Evolutionary conservation across 2,329 filamentous ascomycete genomes (phyloP), one percentile per base, ranked within the genome.

Genomic region (Penicillium verrucosum): DNA sequence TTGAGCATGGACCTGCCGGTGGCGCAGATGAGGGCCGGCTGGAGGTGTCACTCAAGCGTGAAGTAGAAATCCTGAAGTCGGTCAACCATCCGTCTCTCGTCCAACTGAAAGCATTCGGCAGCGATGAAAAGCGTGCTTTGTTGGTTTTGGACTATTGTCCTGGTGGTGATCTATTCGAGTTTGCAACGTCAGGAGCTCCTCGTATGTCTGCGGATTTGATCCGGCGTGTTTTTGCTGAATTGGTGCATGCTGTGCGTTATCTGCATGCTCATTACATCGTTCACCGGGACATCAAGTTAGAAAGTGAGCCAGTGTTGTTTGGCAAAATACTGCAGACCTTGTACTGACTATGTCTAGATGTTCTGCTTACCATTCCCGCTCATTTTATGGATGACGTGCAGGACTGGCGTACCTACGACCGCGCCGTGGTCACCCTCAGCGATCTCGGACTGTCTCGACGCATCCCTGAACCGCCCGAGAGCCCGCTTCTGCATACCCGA

Each of bases 251-350:
- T 0, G 88, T 96, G 36, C 84, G 82, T 56, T 97, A 97, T 77
- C 79, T 99, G 47, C 94, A 99, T 74, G 80, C 85, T 52, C 81
- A 89, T 66, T 87, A 85, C 64, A 96, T 99, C 70, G 93, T 97
- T 52, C 94, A 99, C 72, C 86, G 94, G 58, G 94, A 99, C 74
- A 95, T 99, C 75, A 99, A 99, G 77, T 86, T 99, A 57, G 94
- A 99, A 80, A 99, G 90, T 94, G 82, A 76, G 87, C 81, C 29
- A 32, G 3, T 7, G 12, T 37, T 16, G 32, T 43, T n/a, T 30
- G 9, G 10, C 54, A 23, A 36, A 21, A 52, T n/a, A 52, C 56
- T 53, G 58, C 38, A 32, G 18, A 48, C 32, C 7, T 43, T 14
- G 23, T 52, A 51, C 62, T 65, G 45, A 71, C 65, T 51, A 60